phyloP scores from a whole-genome alignment of 768 basidiomycete genomes.

The Agaricus sinodeliciosus region DNA sequence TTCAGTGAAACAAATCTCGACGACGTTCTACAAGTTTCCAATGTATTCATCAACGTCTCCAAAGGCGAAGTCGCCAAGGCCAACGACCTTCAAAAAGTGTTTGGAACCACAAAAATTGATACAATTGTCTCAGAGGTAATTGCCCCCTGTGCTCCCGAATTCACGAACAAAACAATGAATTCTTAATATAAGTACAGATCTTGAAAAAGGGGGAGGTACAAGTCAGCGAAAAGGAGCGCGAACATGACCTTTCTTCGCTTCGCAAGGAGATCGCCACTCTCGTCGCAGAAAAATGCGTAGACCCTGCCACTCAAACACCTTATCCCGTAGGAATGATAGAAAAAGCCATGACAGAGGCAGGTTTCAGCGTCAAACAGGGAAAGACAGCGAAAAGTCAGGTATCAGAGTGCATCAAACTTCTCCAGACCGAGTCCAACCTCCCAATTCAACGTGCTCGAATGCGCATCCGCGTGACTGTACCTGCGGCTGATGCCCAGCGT shows the following conservation, averaged over 20 bases:
- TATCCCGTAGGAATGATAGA: conserved; percentile 96
- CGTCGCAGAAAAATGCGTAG: conserved; percentile 93
- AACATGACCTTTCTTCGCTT: conserved; percentile 78
- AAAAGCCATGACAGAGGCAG: conserved; percentile 94
- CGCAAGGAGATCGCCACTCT: conserved; percentile 89
- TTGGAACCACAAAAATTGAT: conserved; percentile 65
- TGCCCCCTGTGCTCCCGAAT: conserved; percentile 5
- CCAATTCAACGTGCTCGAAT: conserved; percentile 92
- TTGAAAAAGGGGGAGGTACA: conserved; percentile 95
- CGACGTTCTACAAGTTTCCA: conserved; percentile 93
- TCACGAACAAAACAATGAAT: not conserved
- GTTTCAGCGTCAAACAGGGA: conserved; percentile 81
- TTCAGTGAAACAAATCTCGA: conserved; percentile 84
- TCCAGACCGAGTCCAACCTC: conserved; percentile 78
- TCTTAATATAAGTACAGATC: conserved; percentile 44
- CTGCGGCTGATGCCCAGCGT: conserved; percentile 55
- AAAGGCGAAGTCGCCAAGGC: conserved; percentile 91
- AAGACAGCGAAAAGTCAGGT: conserved; percentile 97
- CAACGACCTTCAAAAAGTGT: conserved; percentile 88
- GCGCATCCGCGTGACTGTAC: conserved; percentile 81
- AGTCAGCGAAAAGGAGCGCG: conserved; percentile 94
- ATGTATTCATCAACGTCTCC: conserved; percentile 93
- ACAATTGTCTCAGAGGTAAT: conserved; percentile 77
- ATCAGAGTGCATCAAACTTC: conserved; percentile 77
- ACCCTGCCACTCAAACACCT: conserved; percentile 82